These are phyloP conservation scores for Penicillium cosmopolitanum DNA, from an alignment of 495 filamentous ascomycete genomes.

Conservation along the genomic window DNA sequence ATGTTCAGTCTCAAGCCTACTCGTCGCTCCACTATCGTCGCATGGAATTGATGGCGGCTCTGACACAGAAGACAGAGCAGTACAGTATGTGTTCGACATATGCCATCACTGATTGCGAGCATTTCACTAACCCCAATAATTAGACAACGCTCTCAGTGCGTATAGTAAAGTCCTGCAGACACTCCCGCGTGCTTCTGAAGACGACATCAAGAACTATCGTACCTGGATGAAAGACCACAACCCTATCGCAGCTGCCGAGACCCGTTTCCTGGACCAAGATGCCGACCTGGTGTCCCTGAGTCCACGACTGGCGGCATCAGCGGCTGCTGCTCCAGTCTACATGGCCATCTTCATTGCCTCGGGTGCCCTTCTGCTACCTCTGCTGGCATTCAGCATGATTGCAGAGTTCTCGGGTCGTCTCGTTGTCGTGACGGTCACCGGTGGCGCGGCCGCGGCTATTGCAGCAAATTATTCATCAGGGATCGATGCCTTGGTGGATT, in stretches of 20 bases:
- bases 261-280: constrained; percentile 65
- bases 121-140: not conserved
- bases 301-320: constrained; percentile 24
- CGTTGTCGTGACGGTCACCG: constrained; percentile 49
- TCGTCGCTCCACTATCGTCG: constrained; percentile 74
- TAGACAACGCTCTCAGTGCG: constrained; percentile 71
- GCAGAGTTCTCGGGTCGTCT: constrained; percentile 57
- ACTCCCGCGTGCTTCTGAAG: constrained; percentile 55
- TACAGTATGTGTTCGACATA: constrained; percentile 68
- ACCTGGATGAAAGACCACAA: constrained; percentile 63
- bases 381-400: constrained; percentile 60
- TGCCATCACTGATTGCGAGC: not conserved
- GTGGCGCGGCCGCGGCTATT: constrained; percentile 41
- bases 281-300: constrained; percentile 68
- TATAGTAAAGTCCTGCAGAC: constrained; percentile 64
- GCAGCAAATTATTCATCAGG: constrained; percentile 44
- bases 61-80: constrained; percentile 76
- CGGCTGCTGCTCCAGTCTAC: constrained; percentile 35
- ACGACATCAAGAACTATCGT: constrained; percentile 67
- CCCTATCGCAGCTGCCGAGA: constrained; percentile 68
- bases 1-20: constrained; percentile 59
- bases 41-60: constrained; percentile 68
- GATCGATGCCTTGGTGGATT: constrained; percentile 39
- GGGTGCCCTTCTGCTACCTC: constrained; percentile 57
- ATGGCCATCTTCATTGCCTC: constrained; percentile 58